phyloP scores from a whole-genome alignment of 2,329 filamentous ascomycete species.

The Cladophialophora exuberans region DNA sequence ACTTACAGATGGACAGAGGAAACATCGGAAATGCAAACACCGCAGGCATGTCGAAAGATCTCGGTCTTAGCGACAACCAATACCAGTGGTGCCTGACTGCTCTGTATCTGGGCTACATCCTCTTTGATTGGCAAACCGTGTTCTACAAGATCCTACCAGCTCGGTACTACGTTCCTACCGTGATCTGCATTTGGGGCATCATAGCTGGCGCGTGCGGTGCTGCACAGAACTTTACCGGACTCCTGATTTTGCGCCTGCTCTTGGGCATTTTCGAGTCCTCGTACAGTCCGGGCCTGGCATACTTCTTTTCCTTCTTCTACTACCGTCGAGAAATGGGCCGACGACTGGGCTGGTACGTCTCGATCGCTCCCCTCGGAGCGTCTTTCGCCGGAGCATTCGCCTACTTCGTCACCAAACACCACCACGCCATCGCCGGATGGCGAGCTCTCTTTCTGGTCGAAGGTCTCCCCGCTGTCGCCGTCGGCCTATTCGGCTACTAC shows the following conservation, averaged over 20 bases:
- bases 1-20: slow-evolving; percentile 70
- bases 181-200: slow-evolving; percentile 47
- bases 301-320: slow-evolving; percentile 62
- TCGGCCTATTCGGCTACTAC: slow-evolving; percentile 72
- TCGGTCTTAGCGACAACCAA: slow-evolving; percentile 56
- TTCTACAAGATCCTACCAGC: slow-evolving; percentile 63
- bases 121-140: slow-evolving; percentile 69
- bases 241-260: slow-evolving; percentile 48
- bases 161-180: slow-evolving; percentile 50
- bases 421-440: slow-evolving; percentile 75
- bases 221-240: slow-evolving; percentile 43
- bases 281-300: slow-evolving; percentile 50
- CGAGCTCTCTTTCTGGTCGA: slow-evolving; percentile 80
- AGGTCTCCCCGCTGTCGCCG: slow-evolving; percentile 78
- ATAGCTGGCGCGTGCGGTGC: slow-evolving; percentile 42
- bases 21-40: slow-evolving; percentile 65
- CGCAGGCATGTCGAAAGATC: slow-evolving; percentile 58
- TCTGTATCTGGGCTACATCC: slow-evolving; percentile 66
- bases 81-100: slow-evolving; percentile 65
- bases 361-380: slow-evolving; percentile 70
- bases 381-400: slow-evolving; percentile 74
- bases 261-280: slow-evolving; percentile 43
- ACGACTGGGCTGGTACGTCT: slow-evolving; percentile 58
- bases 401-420: slow-evolving; percentile 65
- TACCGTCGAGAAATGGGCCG: slow-evolving; percentile 60